phyloP scores from a whole-genome alignment of 2,329 filamentous ascomycete genomes.

The Amauroascus niger region DNA sequence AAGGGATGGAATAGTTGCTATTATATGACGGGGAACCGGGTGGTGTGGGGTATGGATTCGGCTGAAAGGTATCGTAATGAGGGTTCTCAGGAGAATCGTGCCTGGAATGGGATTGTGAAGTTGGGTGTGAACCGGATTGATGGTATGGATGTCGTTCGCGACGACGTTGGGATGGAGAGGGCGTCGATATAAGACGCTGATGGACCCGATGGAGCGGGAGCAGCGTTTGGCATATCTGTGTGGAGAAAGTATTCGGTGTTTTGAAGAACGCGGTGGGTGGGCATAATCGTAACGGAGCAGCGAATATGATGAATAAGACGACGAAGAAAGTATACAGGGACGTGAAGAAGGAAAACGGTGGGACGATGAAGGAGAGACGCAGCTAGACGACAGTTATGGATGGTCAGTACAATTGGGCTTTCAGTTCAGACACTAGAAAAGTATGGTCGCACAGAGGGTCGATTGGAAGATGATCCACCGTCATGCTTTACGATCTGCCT shows the following conservation, averaged over 20 bases:
- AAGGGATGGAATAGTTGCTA: constrained; percentile 27
- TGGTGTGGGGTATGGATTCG: constrained; percentile 27
- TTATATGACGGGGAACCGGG: constrained; percentile 24
- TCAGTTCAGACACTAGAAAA: not conserved
- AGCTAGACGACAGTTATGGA: constrained; percentile 15
- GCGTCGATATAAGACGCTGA: constrained; percentile 28
- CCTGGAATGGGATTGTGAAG: constrained; percentile 3
- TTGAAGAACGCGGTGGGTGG: constrained; percentile 33
- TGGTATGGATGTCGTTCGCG: constrained; percentile 20
- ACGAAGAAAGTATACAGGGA: constrained; percentile 47
- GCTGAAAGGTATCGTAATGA: constrained; percentile 28
- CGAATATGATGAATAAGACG: constrained; percentile 42
- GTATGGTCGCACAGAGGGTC: constrained; percentile 7
- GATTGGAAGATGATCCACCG: not conserved
- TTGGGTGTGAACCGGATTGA: constrained; percentile 14
- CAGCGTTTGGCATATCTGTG: constrained; percentile 45
- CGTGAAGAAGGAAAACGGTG: constrained; percentile 46
- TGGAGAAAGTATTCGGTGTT: constrained; percentile 38
- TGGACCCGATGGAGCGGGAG: constrained; percentile 45
- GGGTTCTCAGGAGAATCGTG: not conserved
- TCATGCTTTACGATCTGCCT: not conserved
- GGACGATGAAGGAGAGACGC: constrained; percentile 35
- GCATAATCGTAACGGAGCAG: constrained; percentile 48
- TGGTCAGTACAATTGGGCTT: not conserved
- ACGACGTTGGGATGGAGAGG: constrained; percentile 14